Evolutionary conservation across 257 asterid genomes (phyloP), one percentile per base, ranked within the genome.

Genomic region (Petunia secreta): DNA sequence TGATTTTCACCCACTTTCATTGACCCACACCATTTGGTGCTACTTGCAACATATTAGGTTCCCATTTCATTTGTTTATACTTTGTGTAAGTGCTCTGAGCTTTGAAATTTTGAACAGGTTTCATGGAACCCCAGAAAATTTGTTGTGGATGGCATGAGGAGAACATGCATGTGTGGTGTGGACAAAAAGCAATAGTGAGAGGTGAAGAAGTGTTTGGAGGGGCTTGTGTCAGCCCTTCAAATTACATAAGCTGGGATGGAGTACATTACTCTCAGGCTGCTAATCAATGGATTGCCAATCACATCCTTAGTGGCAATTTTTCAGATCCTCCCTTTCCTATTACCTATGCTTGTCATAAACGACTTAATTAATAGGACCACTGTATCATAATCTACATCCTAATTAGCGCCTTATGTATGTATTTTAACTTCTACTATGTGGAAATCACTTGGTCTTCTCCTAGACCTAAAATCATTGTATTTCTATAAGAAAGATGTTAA

Each of bases 191-290:
- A 77, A 85, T 3, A 1, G 86, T 91, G 34, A 91, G 91, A 57
- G 98, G 92, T 0, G 90, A 40, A 8, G 82, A 89, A 79, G 91
- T 93, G 3, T 78, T 36, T 46, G 94, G 90, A 0, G 92, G 80
- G 37, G 86, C 98, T n/a, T 94, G 98, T 77, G 37, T 77, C 53
- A 80, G 87, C 40, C 92, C 96, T 54, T 80, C 90, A 0, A 75
- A 52, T 48, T 79, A 82, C 11, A 85, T 94, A 41, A 94, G 98
- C 74, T 94, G 98, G 98, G 98, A 93, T 55, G 95, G 98, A 1
- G 92, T 89, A 50, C 98, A 94, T 64, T 90, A 89, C 6, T 41
- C 91, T 1, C 96, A 94, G 52, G 94, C 95, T 43, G 95, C 97
- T 2, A 94, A 91, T 62, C 82, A 39, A 0, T 93, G 98, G 98